These are phyloP conservation scores for Penicillium pancosmium DNA, from an alignment of 495 filamentous ascomycete species.

Conservation along the genomic window DNA sequence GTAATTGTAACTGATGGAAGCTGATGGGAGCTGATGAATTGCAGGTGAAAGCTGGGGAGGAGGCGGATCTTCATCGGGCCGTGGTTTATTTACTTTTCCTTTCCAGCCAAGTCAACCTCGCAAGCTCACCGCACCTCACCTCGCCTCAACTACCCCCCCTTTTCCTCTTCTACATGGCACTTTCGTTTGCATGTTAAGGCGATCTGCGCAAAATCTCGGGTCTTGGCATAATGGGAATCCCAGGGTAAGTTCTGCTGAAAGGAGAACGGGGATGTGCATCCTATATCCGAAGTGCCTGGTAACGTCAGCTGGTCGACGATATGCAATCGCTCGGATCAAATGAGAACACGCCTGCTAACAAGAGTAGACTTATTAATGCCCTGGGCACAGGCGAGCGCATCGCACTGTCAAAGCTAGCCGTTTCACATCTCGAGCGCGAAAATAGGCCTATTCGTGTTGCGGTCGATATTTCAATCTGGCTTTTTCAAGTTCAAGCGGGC, in stretches of 20 bases:
- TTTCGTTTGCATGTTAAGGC: slow-evolving; percentile 1
- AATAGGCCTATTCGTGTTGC: slow-evolving; percentile 80
- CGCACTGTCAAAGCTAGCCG: slow-evolving; percentile 80
- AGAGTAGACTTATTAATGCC: slow-evolving; percentile 78
- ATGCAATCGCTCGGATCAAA: neutral
- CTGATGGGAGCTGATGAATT: neutral
- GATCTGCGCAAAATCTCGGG: slow-evolving; percentile 7
- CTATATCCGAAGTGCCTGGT: slow-evolving; percentile 16
- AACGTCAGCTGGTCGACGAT: neutral
- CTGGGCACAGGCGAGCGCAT: slow-evolving; percentile 80
- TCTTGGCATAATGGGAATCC: slow-evolving; percentile 44
- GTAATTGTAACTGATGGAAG: neutral
- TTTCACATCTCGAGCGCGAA: slow-evolving; percentile 69
- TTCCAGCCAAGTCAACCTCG: slow-evolving; percentile 10
- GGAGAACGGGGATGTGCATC: neutral
- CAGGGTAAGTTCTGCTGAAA: slow-evolving; percentile 38
- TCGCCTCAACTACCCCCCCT: neutral
- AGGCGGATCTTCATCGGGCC: slow-evolving; percentile 50
- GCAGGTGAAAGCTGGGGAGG: slow-evolving; percentile 9
- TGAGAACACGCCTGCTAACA: neutral
- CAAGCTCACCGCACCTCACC: slow-evolving; percentile 13
- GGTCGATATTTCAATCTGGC: slow-evolving; percentile 96
- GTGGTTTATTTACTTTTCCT: slow-evolving; percentile 35
- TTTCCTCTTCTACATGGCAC: slow-evolving; percentile 17
- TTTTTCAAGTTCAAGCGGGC: slow-evolving; percentile 88